Percentiles rank a stretch among this genome's conserved stretches.
Conservation (phyloP, 2,329 filamentous ascomycete species). For the Monilinia aucupariae region DNA sequence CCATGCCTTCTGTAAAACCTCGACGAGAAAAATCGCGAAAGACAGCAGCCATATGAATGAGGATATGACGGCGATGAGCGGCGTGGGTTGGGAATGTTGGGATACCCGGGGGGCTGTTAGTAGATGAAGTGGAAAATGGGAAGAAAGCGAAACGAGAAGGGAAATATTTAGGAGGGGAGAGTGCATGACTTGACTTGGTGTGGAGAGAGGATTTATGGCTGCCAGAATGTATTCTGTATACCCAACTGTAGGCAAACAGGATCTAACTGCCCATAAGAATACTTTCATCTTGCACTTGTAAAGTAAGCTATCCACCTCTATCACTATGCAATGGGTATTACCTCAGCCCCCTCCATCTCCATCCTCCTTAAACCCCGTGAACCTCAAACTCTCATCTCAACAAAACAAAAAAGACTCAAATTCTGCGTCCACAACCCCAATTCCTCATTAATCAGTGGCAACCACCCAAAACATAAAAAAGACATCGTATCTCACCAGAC, state of each 20-base stretch:
- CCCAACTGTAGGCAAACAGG: not conserved
- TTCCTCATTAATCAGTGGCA: not conserved
- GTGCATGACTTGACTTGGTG: not conserved
- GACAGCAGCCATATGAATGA: conserved; percentile 61
- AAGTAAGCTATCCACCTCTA: not conserved
- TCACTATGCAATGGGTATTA: too few species aligned
- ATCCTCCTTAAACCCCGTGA: too few species aligned
- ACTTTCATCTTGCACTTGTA: not conserved
- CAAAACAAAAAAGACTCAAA: not conserved
- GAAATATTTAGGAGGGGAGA: not conserved
- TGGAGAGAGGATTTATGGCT: not conserved
- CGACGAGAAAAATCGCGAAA: conserved; percentile 64
- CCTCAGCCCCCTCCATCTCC: not conserved
- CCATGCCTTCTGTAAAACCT: conserved; percentile 63
- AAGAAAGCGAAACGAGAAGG: not conserved
- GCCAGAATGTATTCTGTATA: not conserved
- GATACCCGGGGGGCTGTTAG: conserved; percentile 41
- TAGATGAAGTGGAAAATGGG: not conserved
- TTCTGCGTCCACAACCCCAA: not conserved
- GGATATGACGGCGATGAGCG: conserved; percentile 57
- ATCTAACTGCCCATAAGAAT: not conserved
- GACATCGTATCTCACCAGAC: conserved; percentile 23
- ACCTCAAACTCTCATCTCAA: not conserved
- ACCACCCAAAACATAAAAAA: not conserved
- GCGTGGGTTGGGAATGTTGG: conserved; percentile 49